These are phyloP conservation scores for Fagopyrum esculentum DNA, from an alignment of 148 eudicot species.

Conservation along the genomic window DNA sequence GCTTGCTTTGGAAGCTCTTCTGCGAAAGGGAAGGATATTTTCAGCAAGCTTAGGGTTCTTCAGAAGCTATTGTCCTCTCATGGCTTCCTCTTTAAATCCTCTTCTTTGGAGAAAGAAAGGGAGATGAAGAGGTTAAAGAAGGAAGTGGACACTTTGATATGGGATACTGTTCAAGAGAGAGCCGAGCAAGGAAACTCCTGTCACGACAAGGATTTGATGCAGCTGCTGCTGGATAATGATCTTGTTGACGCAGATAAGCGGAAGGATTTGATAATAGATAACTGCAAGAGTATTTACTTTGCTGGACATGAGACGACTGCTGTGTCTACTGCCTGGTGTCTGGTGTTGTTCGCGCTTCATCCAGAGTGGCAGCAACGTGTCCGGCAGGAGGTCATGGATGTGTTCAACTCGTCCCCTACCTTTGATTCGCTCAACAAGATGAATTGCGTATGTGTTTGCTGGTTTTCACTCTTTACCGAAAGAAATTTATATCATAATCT, in stretches of 20 bases:
- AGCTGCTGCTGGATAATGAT: slow-evolving; percentile 30
- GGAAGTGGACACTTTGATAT: slow-evolving; percentile 40
- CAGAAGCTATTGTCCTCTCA: slow-evolving; percentile 34
- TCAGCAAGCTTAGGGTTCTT: slow-evolving; percentile 34
- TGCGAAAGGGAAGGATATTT: slow-evolving; percentile 46
- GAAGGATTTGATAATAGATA: slow-evolving; percentile 48
- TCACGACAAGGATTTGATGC: slow-evolving; percentile 38
- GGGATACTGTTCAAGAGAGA: slow-evolving; percentile 36
- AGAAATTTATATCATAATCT: too few relatives aligned
- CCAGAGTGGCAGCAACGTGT: slow-evolving; percentile 62
- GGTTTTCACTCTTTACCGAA: too few relatives aligned
- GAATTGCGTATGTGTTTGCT: neutral
- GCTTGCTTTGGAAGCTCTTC: slow-evolving; percentile 60
- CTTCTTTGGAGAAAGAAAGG: neutral
- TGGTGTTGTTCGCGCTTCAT: slow-evolving; percentile 42
- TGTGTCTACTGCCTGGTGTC: slow-evolving; percentile 43
- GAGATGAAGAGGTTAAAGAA: slow-evolving; percentile 23
- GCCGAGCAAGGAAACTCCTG: neutral
- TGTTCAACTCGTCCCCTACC: neutral
- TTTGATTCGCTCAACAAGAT: neutral
- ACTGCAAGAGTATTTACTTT: slow-evolving; percentile 59
- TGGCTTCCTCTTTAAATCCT: slow-evolving; percentile 8
- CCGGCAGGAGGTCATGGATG: slow-evolving; percentile 29
- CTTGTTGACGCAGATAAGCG: neutral
- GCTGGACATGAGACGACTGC: slow-evolving; percentile 67